Evolutionary conservation across 2,329 filamentous ascomycete genomes (phyloP).

Genomic region (Monosporascus ibericus): DNA sequence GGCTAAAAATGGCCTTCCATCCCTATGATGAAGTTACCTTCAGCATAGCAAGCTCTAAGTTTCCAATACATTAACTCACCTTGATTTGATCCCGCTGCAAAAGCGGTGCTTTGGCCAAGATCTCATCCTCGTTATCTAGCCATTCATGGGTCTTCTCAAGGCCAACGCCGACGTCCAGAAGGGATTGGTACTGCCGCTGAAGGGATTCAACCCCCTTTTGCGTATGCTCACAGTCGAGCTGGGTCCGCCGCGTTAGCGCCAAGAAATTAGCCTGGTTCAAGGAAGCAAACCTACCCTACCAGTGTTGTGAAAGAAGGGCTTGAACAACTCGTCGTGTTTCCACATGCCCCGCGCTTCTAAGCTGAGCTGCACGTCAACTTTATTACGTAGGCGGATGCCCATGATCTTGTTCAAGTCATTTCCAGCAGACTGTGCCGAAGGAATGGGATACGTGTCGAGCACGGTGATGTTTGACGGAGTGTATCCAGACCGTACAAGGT

Average conservation of each 20-base stretch:
- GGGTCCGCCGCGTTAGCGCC: not conserved
- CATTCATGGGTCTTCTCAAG: constrained; percentile 34
- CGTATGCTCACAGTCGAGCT: constrained; percentile 29
- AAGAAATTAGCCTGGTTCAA: constrained; percentile 8
- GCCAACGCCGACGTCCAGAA: constrained; percentile 20
- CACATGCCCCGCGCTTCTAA: constrained; percentile 31
- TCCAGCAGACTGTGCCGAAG: constrained; percentile 39
- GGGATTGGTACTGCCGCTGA: constrained; percentile 27
- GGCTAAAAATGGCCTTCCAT: constrained; percentile 38
- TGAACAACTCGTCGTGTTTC: constrained; percentile 36
- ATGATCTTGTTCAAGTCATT: constrained; percentile 43
- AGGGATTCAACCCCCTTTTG: constrained; percentile 27
- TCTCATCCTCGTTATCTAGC: constrained; percentile 38
- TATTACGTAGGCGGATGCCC: constrained; percentile 28
- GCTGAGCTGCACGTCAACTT: constrained; percentile 25
- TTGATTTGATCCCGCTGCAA: constrained; percentile 33
- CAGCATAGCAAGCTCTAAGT: not conserved
- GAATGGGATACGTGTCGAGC: constrained; percentile 39
- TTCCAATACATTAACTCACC: constrained; percentile 12
- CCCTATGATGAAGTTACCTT: constrained; percentile 20
- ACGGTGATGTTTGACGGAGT: constrained; percentile 37
- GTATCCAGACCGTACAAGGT: constrained; percentile 37
- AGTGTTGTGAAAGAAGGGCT: constrained; percentile 37
- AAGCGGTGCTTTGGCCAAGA: constrained; percentile 32
- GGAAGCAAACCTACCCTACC: constrained; percentile 30